Conservation (phyloP, 139 green algal genomes). For the Tetradesmus obliquus region DNA sequence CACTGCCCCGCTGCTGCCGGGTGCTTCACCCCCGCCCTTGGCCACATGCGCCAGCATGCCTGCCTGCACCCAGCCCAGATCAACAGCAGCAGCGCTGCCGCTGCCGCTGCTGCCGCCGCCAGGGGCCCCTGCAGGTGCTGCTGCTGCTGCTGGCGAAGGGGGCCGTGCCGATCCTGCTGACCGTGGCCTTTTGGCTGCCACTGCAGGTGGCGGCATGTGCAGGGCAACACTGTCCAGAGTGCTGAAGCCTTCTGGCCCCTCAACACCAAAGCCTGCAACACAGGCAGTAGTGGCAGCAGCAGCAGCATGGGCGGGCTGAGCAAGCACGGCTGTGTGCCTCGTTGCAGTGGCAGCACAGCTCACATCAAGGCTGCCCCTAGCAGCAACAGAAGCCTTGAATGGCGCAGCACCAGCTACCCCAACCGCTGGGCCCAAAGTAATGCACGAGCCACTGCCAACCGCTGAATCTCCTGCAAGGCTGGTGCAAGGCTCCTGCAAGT, state of each 20-base stretch:
- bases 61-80: background rate
- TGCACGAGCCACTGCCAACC: too few species aligned
- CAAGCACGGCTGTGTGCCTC: too few species aligned
- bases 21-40: background rate
- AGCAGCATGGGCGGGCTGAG: too few species aligned
- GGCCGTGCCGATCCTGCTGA: background rate
- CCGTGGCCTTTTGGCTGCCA: background rate
- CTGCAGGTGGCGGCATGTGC: background rate
- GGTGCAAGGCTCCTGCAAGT: too few species aligned
- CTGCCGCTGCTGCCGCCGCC: background rate
- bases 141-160: background rate
- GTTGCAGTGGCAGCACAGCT: too few species aligned
- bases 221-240: background rate
- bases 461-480: too few species aligned
- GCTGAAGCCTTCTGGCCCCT: background rate
- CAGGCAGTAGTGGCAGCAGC: background rate
- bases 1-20: constrained; percentile 5
- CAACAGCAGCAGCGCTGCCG: background rate
- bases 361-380: too few species aligned
- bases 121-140: background rate
- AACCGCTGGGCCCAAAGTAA: too few species aligned
- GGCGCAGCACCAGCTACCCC: too few species aligned
- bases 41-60: background rate
- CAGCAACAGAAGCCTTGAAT: too few species aligned
- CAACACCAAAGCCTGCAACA: constrained; percentile 14